These are phyloP conservation scores for Saprolegnia diclina DNA, from an alignment of 352 stramenopile species.

Conservation along the genomic window DNA sequence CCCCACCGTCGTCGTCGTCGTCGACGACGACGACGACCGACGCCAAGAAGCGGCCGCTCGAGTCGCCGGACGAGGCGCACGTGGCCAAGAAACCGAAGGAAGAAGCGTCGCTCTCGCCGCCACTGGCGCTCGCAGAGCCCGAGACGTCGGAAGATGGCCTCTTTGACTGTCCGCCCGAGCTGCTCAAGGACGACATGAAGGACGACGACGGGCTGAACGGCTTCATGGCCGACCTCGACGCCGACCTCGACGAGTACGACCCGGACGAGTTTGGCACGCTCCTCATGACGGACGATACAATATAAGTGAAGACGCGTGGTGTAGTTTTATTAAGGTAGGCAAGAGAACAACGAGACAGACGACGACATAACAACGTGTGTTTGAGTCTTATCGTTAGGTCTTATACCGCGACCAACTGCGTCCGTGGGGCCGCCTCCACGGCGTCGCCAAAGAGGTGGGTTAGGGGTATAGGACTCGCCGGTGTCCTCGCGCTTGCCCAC, in stretches of 20 bases:
- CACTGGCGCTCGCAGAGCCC: constrained; percentile 11
- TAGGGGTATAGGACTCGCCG: background rate
- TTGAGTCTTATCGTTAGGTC: too few species aligned
- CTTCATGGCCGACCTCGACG: constrained; percentile 24
- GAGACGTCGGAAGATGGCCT: background rate
- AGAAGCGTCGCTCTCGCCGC: constrained; percentile 17
- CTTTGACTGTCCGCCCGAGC: constrained; percentile 16
- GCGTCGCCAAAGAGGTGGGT: background rate
- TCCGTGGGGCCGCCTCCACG: background rate
- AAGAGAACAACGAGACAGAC: background rate
- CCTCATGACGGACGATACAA: constrained; percentile 10
- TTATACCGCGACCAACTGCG: background rate
- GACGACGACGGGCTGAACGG: constrained; percentile 13
- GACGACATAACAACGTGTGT: background rate
- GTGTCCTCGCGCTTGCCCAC: constrained; percentile 1
- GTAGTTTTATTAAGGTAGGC: constrained; percentile 12
- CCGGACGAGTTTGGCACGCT: background rate
- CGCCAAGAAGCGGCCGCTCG: background rate
- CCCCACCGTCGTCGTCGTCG: background rate
- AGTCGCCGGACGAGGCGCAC: constrained; percentile 24
- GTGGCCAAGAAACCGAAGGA: constrained; percentile 8
- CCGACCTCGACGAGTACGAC: constrained; percentile 15
- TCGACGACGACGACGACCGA: background rate
- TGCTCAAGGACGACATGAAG: constrained; percentile 21
- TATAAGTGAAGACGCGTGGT: background rate